phyloP scores from a whole-genome alignment of 2,329 filamentous ascomycete species.

The Alternaria gaisen region DNA sequence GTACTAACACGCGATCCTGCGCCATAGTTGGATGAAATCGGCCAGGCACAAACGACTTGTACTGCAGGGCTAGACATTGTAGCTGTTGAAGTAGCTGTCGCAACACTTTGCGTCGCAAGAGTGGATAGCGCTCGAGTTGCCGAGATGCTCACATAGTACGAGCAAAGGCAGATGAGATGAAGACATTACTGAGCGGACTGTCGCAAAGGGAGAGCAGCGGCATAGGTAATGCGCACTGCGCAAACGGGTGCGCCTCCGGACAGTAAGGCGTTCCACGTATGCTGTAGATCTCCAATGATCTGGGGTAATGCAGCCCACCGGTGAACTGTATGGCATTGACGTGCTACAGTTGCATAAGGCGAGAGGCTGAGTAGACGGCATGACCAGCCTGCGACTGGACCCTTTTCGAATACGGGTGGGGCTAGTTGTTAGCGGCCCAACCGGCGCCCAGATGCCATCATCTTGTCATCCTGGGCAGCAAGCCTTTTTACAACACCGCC shows the following conservation, averaged over 20 bases:
- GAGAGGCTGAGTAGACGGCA: conserved; percentile 20
- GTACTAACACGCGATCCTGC: conserved; percentile 61
- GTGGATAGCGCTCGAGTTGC: conserved; percentile 38
- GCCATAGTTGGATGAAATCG: conserved; percentile 66
- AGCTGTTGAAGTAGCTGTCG: conserved; percentile 26
- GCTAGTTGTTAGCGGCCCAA: not conserved
- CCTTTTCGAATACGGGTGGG: not conserved
- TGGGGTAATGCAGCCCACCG: conserved; percentile 22
- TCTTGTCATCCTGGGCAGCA: conserved; percentile 2
- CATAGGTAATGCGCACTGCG: conserved; percentile 13
- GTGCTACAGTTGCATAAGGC: conserved; percentile 12
- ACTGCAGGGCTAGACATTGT: conserved; percentile 25
- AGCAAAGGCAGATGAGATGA: conserved; percentile 14
- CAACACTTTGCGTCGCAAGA: conserved; percentile 18
- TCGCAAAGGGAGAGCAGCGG: conserved; percentile 10
- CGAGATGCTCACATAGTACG: conserved; percentile 50
- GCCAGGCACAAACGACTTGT: conserved; percentile 65
- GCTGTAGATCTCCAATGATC: conserved; percentile 7
- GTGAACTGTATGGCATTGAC: conserved; percentile 21
- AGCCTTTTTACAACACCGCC: conserved; percentile 2
- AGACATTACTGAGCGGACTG: conserved; percentile 14
- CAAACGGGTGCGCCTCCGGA: conserved; percentile 13
- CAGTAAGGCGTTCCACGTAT: conserved; percentile 23
- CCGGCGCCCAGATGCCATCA: not conserved
- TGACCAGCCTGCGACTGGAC: not conserved